Conservation (phyloP, 768 basidiomycete species). For the Nidularia sp. region DNA sequence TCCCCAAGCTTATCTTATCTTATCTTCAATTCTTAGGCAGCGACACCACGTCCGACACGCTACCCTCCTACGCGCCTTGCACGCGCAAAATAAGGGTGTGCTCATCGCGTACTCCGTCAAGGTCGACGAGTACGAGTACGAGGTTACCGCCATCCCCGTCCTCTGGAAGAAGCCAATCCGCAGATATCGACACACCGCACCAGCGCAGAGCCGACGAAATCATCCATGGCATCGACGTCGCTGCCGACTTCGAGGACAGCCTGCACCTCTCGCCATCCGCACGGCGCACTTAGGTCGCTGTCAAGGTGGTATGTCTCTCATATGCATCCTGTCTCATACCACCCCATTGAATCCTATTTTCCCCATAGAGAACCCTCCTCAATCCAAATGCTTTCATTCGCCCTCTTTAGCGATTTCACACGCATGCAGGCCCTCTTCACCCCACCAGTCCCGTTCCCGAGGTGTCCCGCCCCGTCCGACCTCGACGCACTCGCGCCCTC, state of each 20-base stretch:
- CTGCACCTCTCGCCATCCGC: slow-evolving; percentile 16
- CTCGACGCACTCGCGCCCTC: slow-evolving; percentile 32
- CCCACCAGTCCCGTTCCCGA: slow-evolving; percentile 60
- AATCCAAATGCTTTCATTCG: slow-evolving; percentile 55
- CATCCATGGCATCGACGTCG: slow-evolving; percentile 69
- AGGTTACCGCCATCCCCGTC: slow-evolving; percentile 14
- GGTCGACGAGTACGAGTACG: slow-evolving; percentile 60
- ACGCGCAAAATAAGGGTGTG: slow-evolving; percentile 66
- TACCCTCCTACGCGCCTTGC: slow-evolving; percentile 63
- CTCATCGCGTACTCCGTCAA: slow-evolving; percentile 86
- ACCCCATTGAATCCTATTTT: neutral
- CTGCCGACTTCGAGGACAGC: slow-evolving; percentile 74
- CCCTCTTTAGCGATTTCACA: slow-evolving; percentile 54
- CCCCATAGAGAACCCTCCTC: slow-evolving; percentile 60
- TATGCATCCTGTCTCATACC: slow-evolving; percentile 1
- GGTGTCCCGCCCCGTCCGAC: slow-evolving; percentile 57
- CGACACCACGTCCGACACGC: slow-evolving; percentile 66
- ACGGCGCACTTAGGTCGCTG: slow-evolving; percentile 75
- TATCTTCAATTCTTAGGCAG: slow-evolving; percentile 77
- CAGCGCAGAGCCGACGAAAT: slow-evolving; percentile 74
- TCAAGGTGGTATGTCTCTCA: slow-evolving; percentile 63
- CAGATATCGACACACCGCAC: slow-evolving; percentile 31
- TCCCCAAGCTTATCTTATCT: neutral
- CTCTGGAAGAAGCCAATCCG: slow-evolving; percentile 60
- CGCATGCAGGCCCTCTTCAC: slow-evolving; percentile 29